Base-by-base conservation (phyloP, 768 basidiomycete genomes). In the Scleroderma citrinum region DNA sequence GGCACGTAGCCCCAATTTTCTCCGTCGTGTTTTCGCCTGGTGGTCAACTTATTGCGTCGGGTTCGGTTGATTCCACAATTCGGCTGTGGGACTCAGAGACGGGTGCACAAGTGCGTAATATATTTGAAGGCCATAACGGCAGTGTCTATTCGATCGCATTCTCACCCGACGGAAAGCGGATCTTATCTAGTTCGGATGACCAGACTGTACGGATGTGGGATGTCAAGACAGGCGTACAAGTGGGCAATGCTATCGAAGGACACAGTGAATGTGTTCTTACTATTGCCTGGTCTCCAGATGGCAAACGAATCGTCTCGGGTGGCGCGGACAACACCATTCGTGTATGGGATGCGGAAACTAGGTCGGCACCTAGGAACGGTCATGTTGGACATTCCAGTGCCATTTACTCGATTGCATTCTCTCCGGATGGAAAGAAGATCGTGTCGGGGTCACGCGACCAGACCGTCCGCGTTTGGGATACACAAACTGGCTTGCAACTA, bases 391-490 rank as follows among this genome's bases (percentile, higher is more conserved):
- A 29, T 29, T 29, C 26, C 26, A 29, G 26, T 8, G 4, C 26
- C 38, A 19, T 39, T 7, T 39, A 39, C 38, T 17, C 20, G 48
- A n/a, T 75, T 44, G 56, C 63, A 53, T 68, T 76, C 48, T 71
- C 69, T 8, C 71, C 73, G 23, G 70, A 74, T 56, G 71, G 70
- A 2, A 64, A 67, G 36, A 62, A 66, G 43, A 61, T 76, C 17
- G 71, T 69, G 29, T 71, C 71, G 13, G 72, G 69, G 2, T 66
- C 65, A 24, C 56, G 69, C 17, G 73, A 76, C 34, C 16, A 29
- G 2, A 54, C 34, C 2, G 26, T 55, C 8, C 14, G 46, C n/a
- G 8, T 54, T 23, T 54, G 53, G 53, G 52, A 47, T 30, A 20
- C 7, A 4, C 5, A 29, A 4, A 29, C 26, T 8, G 26, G 26